Conservation (phyloP, 768 basidiomycete species). For the Pleurotus cornucopiae region DNA sequence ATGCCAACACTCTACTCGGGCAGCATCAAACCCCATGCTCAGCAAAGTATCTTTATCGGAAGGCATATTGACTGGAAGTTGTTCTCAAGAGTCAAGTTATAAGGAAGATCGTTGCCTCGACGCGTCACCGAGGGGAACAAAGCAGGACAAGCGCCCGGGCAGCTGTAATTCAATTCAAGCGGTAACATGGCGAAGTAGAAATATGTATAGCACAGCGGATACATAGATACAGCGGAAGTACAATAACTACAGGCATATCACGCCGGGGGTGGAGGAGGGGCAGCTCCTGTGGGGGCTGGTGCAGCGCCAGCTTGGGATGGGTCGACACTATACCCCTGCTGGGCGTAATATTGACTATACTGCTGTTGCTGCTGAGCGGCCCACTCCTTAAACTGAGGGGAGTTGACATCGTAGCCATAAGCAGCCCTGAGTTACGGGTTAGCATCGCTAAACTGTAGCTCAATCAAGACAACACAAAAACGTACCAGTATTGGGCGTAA, state of each 20-base stretch:
- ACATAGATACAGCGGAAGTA: neutral
- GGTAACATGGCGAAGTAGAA: neutral
- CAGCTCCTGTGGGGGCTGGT: neutral
- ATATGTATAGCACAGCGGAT: neutral
- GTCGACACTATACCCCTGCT: conserved; percentile 41
- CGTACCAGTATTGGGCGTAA: conserved; percentile 57
- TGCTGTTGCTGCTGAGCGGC: conserved; percentile 65
- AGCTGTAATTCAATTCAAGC: no score
- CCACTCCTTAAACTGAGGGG: conserved; percentile 75
- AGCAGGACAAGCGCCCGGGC: no score
- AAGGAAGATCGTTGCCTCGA: no score
- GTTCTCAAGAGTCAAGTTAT: no score
- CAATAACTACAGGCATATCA: neutral
- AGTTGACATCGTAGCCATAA: conserved; percentile 85
- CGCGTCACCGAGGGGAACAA: no score
- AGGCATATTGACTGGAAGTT: conserved; percentile 31
- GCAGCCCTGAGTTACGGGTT: conserved; percentile 52
- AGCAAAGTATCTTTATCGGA: conserved; percentile 73
- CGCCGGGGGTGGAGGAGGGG: conserved; percentile 1
- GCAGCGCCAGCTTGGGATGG: neutral
- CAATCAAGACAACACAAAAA: conserved; percentile 10
- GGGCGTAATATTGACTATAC: conserved; percentile 70
- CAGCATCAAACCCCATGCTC: conserved; percentile 83
- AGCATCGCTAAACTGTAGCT: no score
- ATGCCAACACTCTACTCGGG: conserved; percentile 78